Conservation (phyloP, 2,329 filamentous ascomycete genomes). For the Alternaria gaisen region DNA sequence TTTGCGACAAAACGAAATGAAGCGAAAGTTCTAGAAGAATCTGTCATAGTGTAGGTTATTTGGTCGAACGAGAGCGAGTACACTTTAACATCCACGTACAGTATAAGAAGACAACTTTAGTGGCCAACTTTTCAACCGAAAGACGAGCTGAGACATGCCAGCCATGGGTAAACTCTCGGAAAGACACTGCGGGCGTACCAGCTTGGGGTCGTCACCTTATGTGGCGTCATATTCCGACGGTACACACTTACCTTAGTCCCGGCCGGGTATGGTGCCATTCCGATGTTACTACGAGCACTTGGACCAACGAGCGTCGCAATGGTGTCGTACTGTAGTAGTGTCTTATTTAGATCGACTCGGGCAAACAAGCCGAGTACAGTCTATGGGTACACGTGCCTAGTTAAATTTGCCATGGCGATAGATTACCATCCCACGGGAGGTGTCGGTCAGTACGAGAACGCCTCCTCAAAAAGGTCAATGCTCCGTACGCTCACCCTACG, state of each 20-base stretch:
- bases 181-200: not conserved
- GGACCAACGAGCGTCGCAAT: not conserved
- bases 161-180: not conserved
- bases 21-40: not conserved
- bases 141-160: not conserved
- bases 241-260: not conserved
- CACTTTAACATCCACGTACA: no score
- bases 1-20: not conserved
- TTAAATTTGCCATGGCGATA: not conserved
- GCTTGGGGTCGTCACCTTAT: not conserved
- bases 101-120: not conserved
- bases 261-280: not conserved
- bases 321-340: not conserved
- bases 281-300: not conserved
- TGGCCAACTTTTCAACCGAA: not conserved
- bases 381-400: constrained; percentile 1
- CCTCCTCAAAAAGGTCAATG: constrained; percentile 79
- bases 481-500: constrained; percentile 67
- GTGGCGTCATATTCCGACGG: not conserved
- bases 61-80: no score
- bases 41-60: not conserved
- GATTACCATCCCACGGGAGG: not conserved
- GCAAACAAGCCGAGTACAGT: not conserved
- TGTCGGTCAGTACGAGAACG: constrained; percentile 65
- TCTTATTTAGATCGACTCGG: not conserved